phyloP scores from a whole-genome alignment of 2,329 filamentous ascomycete genomes.

The Fusarium sp. region DNA sequence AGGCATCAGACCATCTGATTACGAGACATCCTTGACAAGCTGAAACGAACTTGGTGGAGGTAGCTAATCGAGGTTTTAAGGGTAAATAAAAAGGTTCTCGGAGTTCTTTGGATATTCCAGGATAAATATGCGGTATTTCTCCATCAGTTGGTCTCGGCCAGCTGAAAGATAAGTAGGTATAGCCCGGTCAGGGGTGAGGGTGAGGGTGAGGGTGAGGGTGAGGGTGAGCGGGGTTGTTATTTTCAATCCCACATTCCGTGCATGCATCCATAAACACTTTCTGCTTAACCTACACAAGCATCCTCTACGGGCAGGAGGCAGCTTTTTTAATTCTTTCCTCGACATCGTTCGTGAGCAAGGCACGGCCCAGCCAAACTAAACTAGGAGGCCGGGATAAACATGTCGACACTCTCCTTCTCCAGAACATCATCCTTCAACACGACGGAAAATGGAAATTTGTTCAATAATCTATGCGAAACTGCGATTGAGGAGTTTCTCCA shows the following conservation, averaged over 20 bases:
- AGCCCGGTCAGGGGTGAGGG: background rate
- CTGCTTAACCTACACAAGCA: background rate
- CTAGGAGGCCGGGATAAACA: background rate
- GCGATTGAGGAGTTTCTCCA: background rate
- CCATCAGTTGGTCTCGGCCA: background rate
- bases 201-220: no score
- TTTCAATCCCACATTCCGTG: background rate
- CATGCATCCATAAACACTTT: background rate
- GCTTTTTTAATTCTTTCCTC: background rate
- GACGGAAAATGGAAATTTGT: background rate
- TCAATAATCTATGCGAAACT: background rate
- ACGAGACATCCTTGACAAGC: background rate
- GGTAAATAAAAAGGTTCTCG: background rate
- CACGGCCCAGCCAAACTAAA: no score
- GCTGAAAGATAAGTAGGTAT: background rate
- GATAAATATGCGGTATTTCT: background rate
- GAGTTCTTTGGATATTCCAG: background rate
- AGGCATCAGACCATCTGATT: background rate
- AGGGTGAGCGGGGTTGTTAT: background rate
- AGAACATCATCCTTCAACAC: background rate
- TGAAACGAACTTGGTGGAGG: background rate
- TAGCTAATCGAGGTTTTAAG: background rate
- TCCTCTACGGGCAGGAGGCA: rapidly evolving
- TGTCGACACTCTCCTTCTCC: background rate
- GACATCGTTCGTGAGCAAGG: no score